phyloP scores from a whole-genome alignment of 257 asterid genomes.

The Solanum phureja region DNA sequence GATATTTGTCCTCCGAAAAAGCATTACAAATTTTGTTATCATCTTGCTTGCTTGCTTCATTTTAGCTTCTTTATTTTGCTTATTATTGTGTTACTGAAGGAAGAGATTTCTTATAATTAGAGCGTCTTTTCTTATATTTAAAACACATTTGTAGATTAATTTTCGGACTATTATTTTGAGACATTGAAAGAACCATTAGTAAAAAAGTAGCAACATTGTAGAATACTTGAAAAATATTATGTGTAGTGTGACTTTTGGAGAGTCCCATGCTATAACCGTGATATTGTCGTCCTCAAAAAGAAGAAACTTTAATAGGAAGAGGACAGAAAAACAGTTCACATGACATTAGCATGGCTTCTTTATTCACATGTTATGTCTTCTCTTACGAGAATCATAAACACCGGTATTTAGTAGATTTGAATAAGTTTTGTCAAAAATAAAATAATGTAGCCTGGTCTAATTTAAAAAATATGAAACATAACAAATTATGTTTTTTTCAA shows the following conservation, averaged over 20 bases:
- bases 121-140: neutral
- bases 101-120: neutral
- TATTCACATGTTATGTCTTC: neutral
- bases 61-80: neutral
- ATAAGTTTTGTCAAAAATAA: neutral
- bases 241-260: neutral
- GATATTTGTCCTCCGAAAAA: constrained; percentile 27
- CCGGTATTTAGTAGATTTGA: neutral
- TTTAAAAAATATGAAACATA: neutral
- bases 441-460: neutral
- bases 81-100: neutral
- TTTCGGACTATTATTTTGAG: neutral
- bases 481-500: neutral
- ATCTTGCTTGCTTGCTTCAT: neutral
- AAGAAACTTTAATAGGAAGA: neutral
- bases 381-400: neutral
- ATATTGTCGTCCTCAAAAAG: neutral
- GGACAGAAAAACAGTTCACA: neutral
- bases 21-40: neutral
- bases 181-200: neutral
- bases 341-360: neutral
- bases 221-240: neutral
- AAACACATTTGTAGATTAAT: neutral
- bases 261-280: neutral
- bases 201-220: neutral